Base-by-base conservation (phyloP, 306 rosid genomes). In the Canavalia gladiata region DNA sequence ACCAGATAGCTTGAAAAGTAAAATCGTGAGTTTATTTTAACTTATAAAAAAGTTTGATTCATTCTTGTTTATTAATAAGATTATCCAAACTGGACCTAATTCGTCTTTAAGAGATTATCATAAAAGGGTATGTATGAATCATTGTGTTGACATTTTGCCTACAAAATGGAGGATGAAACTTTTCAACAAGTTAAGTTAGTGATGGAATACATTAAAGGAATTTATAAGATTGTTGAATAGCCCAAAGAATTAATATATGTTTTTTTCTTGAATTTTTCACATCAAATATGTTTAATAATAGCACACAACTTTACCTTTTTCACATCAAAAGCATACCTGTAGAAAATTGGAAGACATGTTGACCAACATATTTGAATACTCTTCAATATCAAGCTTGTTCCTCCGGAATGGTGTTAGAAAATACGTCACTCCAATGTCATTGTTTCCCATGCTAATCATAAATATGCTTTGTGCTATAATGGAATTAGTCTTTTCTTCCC, bases 361-460 rank as follows among this genome's bases (percentile, higher is more conserved):
- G 35, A 56, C 18, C 13, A 81, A 9, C 60, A 72, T 30, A 51
- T 3, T 78, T 25, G 83, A 8, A 34, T 85, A 81, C 1, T 57
- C 37, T 37, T 65, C 51, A 8, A 77, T 46, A 85, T 66, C 37
- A 65, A 71, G 77, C 13, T 47, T 13, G 11, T 1, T 0, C 42
- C 18, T 81, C 63, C 83, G 8, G 51, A 10, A 84, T 34, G 85
- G 82, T 69, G 82, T 3, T 11, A 43, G 0, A 59, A 43, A 85
- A 64, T 77, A 85, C 25, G 80, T 71, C 46, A 11, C 67, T 63
- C 73, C 4, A 66, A 85, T 1, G 45, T 85, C 85, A 66, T 85
- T 76, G 73, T 68, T 85, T 67, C 85, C 81, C 73, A 77, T 76
- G 39, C 83, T 62, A 6, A 85, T 47, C n/a, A 77, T 6, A 11